Base-by-base conservation (phyloP, 306 rosid species). In the Vigna unguiculata region DNA sequence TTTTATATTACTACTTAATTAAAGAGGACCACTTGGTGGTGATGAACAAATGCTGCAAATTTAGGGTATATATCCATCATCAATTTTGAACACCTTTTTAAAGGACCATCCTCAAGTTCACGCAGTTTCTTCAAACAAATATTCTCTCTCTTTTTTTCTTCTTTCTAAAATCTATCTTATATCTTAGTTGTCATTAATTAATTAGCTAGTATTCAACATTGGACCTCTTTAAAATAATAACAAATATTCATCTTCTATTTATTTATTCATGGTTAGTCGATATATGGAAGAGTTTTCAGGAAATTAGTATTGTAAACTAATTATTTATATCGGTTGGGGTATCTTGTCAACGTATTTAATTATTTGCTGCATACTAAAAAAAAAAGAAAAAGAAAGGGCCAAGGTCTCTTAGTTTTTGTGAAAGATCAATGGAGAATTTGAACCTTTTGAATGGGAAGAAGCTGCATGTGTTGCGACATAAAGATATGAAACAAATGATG, bases 81-180 rank as follows among this genome's bases (percentile, higher is more conserved):
- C 46, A 41, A 61, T 82, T 45, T 15, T 57, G 70, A 76, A n/a
- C 58, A 22, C 53, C 68, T 43, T 69, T 30, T 60, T 34, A 22
- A 46, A 61, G 78, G 81, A 69, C 81, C 78, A 76, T 76, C 22
- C 75, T 30, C 59, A 14, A 14, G 16, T 57, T 22, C 62, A 62
- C 70, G 53, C 62, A 51, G 25, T 69, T 81, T 81, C 41, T 53
- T 63, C 32, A 54, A 70, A 76, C 78, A 61, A 81, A 76, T 81
- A 76, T 76, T 76, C 55, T 61, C 53, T 76, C 25, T 24, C 25
- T 24, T 28, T 3, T 28, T 70, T 76, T 70, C 46, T 76, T 54
- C 74, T 70, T 43, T 14, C 5, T 7, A 43, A 4, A 28, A 67
- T 70, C 45, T 46, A 28, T 51, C 19, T 6, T 59, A 0, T 5